Evolutionary conservation across 305 asterid genomes (phyloP), one percentile per base, ranked within the genome.

Genomic region (Solanum hybrid): DNA sequence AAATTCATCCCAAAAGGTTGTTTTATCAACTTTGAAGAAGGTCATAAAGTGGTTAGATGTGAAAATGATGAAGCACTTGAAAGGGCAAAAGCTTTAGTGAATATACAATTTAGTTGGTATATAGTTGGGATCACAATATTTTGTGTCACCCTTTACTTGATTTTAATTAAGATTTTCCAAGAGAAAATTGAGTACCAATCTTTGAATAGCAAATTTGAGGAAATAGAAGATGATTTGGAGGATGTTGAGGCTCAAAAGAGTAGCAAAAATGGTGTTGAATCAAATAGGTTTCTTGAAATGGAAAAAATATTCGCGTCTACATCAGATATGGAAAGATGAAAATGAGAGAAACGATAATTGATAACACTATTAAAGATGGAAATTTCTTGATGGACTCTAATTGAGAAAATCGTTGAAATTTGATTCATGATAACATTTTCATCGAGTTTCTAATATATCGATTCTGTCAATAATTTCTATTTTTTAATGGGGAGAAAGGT

Each of bases 1-100:
- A 57, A 88, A 28, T 91, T 94, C 24, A 90, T 95, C n/a, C 95
- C 99, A 46, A 95, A 95, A 89, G 98, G 95, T 6, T 96, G 99
- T 75, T 95, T 95, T 87, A 51, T 95, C 42, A 95, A 94, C 88
- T 89, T 92, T 36, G 98, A 95, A 78, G 95, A 95, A 33, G 96
- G 94, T 2, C 99, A 95, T 33, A 13, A 88, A 71, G 95, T 95
- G 37, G 98, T 95, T 11, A 93, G 97, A 16, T 96, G 98, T 90
- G 96, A 92, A 6, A 92, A 91, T 42, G 90, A 92, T 18, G 95
- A 95, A 82, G 93, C 95, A 4, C 89, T 94, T 28, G 94, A 92
- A 18, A 95, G 98, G 13, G 98, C 99, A 5, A 95, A 95, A 83
- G 93, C 95, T 7, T 84, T 93, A 13, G 95, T 93, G 11, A 93